Evolutionary conservation across 2,329 filamentous ascomycete genomes (phyloP), one percentile per base, ranked within the genome.

Genomic region (Dendryphion nanum): DNA sequence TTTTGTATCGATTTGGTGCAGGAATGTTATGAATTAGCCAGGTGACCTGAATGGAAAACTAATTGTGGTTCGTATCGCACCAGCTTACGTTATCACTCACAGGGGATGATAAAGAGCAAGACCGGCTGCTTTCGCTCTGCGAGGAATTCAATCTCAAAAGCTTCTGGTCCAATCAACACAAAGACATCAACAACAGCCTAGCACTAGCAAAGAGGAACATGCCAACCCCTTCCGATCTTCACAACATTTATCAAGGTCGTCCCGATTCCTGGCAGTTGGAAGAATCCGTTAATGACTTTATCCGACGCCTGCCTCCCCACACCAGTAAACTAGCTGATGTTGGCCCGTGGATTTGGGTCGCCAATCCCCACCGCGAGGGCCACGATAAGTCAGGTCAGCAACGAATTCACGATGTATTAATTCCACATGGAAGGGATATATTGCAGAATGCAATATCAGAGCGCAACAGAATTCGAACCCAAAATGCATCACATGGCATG

Each of bases 331-430:
- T 61, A 1, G 53, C 29, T 16, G 29, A 53, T 0, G 50, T 67
- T 1, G 71, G 75, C 3, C 76, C 76, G 0, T 93, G 86, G 85
- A 87, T 95, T 33, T 89, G 77, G 69, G 77, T 86, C 29, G 76
- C 75, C 36, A 88, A 88, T 59, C 84, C 83, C 0, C 76, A 76
- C 53, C 49, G 54, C 16, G 35, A 70, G 18, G 69, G 38, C 67
- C 71, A 42, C 24, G 41, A 47, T 18, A 42, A 48, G 33, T 41
- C 35, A 20, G 30, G 29, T 12, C 34, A 21, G 16, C 70, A 70
- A 5, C 71, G 78, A 26, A 54, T 78, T 1, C 45, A 58, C 0
- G 63, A 58, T 0, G 63, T 71, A 1, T 78, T 87, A 24, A 66
- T 71, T 3, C 61, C 74, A 16, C 74, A 72, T 13, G 84, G 81